phyloP scores from a whole-genome alignment of 2,329 filamentous ascomycete genomes.

The Aspergillus costaricaensis region DNA sequence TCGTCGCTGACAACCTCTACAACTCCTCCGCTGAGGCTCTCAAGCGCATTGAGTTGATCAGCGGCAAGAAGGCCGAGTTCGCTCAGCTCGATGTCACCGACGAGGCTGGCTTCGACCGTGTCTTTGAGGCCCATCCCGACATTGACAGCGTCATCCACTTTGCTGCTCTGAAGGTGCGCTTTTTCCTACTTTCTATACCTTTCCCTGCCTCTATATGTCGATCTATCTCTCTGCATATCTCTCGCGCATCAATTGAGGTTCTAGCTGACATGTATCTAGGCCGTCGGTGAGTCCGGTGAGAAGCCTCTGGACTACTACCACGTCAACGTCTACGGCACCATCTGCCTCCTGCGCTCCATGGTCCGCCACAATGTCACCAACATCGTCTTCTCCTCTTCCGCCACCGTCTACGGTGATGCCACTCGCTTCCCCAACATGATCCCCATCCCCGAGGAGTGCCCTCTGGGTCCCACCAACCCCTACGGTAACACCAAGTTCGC shows the following conservation, averaged over 20 bases:
- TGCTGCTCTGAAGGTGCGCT: slow-evolving; percentile 82
- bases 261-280: slow-evolving; percentile 54
- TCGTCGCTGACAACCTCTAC: slow-evolving; percentile 95
- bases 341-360: slow-evolving; percentile 85
- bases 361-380: slow-evolving; percentile 86
- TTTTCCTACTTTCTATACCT: not conserved
- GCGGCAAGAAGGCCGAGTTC: slow-evolving; percentile 82
- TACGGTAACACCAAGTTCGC: slow-evolving; percentile 96
- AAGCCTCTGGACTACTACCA: slow-evolving; percentile 97
- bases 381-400: slow-evolving; percentile 97
- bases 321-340: slow-evolving; percentile 92
- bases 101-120: slow-evolving; percentile 76
- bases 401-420: slow-evolving; percentile 97
- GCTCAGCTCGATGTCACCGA: slow-evolving; percentile 87
- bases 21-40: slow-evolving; percentile 91
- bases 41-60: slow-evolving; percentile 92
- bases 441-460: slow-evolving; percentile 95
- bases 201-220: too few relatives aligned
- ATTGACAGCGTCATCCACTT: slow-evolving; percentile 99
- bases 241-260: not conserved
- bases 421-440: slow-evolving; percentile 98
- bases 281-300: slow-evolving; percentile 91
- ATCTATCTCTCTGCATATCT: too few relatives aligned
- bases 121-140: slow-evolving; percentile 84
- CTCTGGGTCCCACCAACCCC: slow-evolving; percentile 93